Base-by-base conservation (phyloP, 352 stramenopile species). In the Globisporangium barbulae region DNA sequence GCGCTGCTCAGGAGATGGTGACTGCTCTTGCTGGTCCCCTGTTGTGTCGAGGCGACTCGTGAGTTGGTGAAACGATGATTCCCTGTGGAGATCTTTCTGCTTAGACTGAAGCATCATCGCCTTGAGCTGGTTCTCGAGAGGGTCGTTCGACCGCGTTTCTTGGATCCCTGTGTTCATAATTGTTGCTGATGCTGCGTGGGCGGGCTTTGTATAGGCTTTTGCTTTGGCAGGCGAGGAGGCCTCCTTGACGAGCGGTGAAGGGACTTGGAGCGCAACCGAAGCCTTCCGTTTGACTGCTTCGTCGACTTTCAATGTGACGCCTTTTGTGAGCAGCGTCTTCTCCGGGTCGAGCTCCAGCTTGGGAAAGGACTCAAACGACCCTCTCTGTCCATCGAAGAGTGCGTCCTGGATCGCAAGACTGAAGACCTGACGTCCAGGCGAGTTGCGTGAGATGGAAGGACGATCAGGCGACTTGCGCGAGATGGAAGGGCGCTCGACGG, bases 321-420 rank as follows among this genome's bases (percentile, higher is more conserved):
- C 78, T 56, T 84, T 84, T 2, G 74, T 52, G 1, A 89, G 68
- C 22, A 62, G 61, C 22, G 76, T 81, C 44, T 67, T 80, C 35
- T 72, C 65, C 2, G 77, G 69, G 59, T 87, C 68, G 37, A 88
- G 48, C 53, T 71, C 64, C 12, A 88, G 70, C 28, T 63, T 72
- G 3, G 78, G 70, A 48, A 74, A 83, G 33, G 55, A 68, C 25
- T 80, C 65, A 49, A 83, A 83, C 17, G 74, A 75, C 15, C 77
- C 79, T 1, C 63, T 28, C 12, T 72, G 44, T 0, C 70, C 75
- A 47, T 73, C 70, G 64, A 89, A 89, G 19, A 69, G 22, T 4
- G 62, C 37, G 21, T 67, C 63, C 63, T 63, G 56, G 25, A 47
- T n/a, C 56, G 30, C 44, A 25, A 54, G 21, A 25, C 19, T 41